phyloP scores from a whole-genome alignment of 495 filamentous ascomycete species.

The Saxophila tyrrhenica region DNA sequence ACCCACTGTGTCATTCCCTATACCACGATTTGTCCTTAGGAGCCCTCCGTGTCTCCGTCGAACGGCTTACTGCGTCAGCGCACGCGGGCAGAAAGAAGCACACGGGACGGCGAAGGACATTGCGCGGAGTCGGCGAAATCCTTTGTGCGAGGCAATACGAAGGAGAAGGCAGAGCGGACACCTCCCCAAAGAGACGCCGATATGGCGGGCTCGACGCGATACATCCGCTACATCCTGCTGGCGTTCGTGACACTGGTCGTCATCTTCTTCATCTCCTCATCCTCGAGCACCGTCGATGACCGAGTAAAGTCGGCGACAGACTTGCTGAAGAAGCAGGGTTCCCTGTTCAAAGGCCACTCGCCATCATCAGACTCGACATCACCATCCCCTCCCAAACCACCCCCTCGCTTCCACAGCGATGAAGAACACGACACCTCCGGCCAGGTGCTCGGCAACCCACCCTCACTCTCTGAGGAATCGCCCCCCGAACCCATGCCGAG shows the following conservation, averaged over 20 bases:
- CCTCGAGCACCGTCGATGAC: slow-evolving; percentile 21
- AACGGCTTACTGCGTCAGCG: neutral
- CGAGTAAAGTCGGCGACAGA: slow-evolving; percentile 13
- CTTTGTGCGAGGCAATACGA: neutral
- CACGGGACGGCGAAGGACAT: no score
- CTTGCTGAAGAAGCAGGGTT: slow-evolving; percentile 15
- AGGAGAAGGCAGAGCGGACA: neutral
- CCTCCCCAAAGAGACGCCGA: neutral
- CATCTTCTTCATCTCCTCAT: slow-evolving; percentile 71
- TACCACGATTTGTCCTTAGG: no score
- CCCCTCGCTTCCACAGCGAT: neutral
- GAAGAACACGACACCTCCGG: neutral
- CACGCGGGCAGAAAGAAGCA: neutral
- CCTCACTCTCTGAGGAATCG: neutral
- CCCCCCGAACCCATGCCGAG: neutral
- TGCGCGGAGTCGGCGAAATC: neutral
- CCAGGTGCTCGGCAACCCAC: neutral
- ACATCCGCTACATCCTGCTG: slow-evolving; percentile 76
- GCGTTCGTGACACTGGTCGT: slow-evolving; percentile 67
- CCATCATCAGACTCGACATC: neutral
- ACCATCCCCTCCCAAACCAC: neutral
- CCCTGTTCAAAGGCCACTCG: slow-evolving; percentile 4
- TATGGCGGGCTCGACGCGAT: slow-evolving; percentile 20
- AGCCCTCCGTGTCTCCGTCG: no score
- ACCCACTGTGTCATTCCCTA: neutral